phyloP scores from a whole-genome alignment of 192 early-diverging fungal species.

The Umbelopsis isabellina region DNA sequence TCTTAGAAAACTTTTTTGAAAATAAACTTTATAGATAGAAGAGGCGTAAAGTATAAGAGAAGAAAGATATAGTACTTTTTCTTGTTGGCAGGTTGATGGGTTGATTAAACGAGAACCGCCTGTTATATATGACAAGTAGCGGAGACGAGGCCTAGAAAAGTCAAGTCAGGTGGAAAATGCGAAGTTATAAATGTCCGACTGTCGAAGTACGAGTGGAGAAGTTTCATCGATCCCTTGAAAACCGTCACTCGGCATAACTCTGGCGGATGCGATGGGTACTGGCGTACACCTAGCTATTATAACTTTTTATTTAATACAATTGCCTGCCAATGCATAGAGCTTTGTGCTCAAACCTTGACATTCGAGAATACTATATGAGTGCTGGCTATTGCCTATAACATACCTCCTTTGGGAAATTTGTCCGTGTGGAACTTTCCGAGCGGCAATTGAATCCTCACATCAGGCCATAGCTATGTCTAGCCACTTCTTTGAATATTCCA shows the following conservation, averaged over 20 bases:
- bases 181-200: slow-evolving; percentile 11
- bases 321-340: too few relatives aligned
- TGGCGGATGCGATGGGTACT: too few relatives aligned
- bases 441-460: slow-evolving; percentile 7
- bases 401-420: slow-evolving; percentile 19
- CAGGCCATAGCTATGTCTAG: slow-evolving; percentile 4
- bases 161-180: slow-evolving; percentile 11
- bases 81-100: too few relatives aligned
- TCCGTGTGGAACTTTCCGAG: slow-evolving; percentile 6
- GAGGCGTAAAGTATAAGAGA: not conserved
- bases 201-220: not conserved
- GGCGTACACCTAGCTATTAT: too few relatives aligned
- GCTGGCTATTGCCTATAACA: not conserved
- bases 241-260: slow-evolving; percentile 1
- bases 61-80: too few relatives aligned
- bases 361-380: not conserved
- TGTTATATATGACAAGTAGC: slow-evolving; percentile 2
- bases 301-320: too few relatives aligned
- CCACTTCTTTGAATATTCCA: not conserved
- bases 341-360: not conserved
- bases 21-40: not conserved
- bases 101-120: too few relatives aligned
- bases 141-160: not conserved
- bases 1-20: not conserved
- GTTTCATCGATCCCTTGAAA: slow-evolving; percentile 12